Evolutionary conservation across 768 basidiomycete species (phyloP), one percentile per base, ranked within the genome.

Genomic region (Suillus hirtellus): DNA sequence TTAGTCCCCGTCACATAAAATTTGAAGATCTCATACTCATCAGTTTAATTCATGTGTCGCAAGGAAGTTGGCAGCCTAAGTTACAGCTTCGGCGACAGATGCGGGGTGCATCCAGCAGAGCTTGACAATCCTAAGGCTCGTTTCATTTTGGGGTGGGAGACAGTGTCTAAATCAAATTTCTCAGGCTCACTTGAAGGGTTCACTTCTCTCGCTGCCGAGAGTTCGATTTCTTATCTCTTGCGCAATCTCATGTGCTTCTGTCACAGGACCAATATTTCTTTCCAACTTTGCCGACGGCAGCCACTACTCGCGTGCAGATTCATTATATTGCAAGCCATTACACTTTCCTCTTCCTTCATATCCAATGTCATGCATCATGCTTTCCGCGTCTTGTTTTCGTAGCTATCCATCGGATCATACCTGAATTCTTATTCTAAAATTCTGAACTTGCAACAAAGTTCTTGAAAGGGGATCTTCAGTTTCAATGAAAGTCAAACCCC

Each of bases 21-120:
- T 74, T 88, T 21, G 87, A 88, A 60, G 85, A 91, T 70, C 74
- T 91, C 62, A 76, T 88, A 61, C 83, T 92, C 50, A 87, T 90
- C 72, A 88, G 88, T 68, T 83, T 90, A 60, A 87, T 90, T 77
- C 90, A 91, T 68, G 89, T 90, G 62, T 89, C 89, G 21, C 83
- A 88, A 77, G 89, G 89, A 37, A 86, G 85, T 67, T 92, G 89
- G 89, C 89, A 90, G 68, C 88, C 88, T 24, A 88, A 89, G 59
- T 74, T 90, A 50, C 81, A 86, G 71, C 78, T 90, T 40, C 56
- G 61, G 31, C 49, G 21, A 42, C 38, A 34, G 43, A 37, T 21
- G 7, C 44, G 11, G 31, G 56, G 17, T 17, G 21, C 9, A 17
- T 40, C 56, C 19, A 56, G 21, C 11, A 58, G 24, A 42, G 24